Base-by-base conservation (phyloP, 768 basidiomycete species). In the Suillus subaureus region DNA sequence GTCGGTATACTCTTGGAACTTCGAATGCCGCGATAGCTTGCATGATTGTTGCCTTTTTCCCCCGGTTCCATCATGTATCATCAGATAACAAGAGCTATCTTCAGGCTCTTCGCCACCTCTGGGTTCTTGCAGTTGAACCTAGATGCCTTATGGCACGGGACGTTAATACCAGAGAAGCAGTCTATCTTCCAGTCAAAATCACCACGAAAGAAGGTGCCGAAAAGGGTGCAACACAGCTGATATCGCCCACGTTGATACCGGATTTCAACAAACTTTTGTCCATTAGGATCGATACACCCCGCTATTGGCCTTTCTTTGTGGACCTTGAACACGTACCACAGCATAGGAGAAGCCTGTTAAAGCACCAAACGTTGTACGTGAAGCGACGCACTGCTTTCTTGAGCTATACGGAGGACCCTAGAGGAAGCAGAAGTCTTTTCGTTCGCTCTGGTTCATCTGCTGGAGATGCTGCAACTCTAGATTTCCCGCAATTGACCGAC, bases 111-210 rank as follows among this genome's bases (percentile, higher is more conserved):
- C 88, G 97, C 8, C 97, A 99, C 74, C 78, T 99, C 28, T 99
- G 97, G 97, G 95, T 93, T 2, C 83, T 99, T 52, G 97, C 97
- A 1, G 91, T 92, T 6, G 97, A 99, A 71, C 97, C 97, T 5
- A 80, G 97, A 57, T 98, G 97, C 73, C 82, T 99, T 21, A 85
- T 96, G 43, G 93, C 95, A 0, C 86, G 93, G 37, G 97, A 99
- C 70, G 93, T 97, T 37, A 96, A 98, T 70, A 93, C 92, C 3
- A 85, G 86, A 4, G 93, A 97, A 74, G 89, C 94, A 0, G 93
- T 97, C 28, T 97, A 96, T 74, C 85, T 99, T 0, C 97, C 96
- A 0, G 85, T 98, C 72, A 96, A 95, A 77, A 87, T 98, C 68
- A 89, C 88, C 39, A 83, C 93, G 69, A 86, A 81, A 68, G 94